Percentiles rank a stretch among this genome's conserved stretches.
Conservation (phyloP, 2,329 filamentous ascomycete genomes). For the Epichloe bromicola region DNA sequence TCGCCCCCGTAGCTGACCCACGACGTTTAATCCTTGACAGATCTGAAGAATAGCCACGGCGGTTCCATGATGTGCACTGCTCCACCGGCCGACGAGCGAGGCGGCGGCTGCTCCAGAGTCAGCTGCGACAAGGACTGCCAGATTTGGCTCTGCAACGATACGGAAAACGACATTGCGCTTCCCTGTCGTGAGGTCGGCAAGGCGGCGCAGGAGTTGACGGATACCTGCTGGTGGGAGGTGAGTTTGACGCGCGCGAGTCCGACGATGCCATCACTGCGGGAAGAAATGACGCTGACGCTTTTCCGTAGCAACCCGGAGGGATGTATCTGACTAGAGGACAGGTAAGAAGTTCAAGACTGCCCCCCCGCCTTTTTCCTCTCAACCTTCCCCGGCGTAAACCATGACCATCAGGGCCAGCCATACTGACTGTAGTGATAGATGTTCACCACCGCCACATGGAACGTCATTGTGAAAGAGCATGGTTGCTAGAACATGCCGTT, state of each 20-base stretch:
- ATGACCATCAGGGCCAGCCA: background rate
- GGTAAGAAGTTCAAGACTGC: background rate
- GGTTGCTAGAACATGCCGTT: background rate
- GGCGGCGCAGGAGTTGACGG: background rate
- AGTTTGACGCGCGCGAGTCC: background rate
- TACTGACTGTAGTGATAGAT: background rate
- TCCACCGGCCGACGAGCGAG: background rate
- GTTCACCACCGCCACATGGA: conserved; percentile 1
- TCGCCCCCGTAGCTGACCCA: background rate
- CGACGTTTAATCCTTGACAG: background rate
- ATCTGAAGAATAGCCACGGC: background rate
- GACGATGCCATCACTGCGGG: background rate
- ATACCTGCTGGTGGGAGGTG: background rate
- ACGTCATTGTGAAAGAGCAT: background rate
- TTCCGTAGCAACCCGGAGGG: background rate
- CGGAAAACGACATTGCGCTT: background rate
- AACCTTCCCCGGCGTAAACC: too few species aligned
- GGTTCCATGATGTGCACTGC: background rate
- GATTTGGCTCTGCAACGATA: conserved; percentile 2
- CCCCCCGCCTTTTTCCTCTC: too few species aligned
- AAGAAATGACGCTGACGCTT: background rate
- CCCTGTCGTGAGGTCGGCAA: background rate
- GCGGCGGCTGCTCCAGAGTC: conserved; percentile 1
- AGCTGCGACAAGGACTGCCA: background rate
- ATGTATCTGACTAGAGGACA: background rate